phyloP scores from a whole-genome alignment of 1,139 yeast genomes.

The Geotrichum restrictum region DNA sequence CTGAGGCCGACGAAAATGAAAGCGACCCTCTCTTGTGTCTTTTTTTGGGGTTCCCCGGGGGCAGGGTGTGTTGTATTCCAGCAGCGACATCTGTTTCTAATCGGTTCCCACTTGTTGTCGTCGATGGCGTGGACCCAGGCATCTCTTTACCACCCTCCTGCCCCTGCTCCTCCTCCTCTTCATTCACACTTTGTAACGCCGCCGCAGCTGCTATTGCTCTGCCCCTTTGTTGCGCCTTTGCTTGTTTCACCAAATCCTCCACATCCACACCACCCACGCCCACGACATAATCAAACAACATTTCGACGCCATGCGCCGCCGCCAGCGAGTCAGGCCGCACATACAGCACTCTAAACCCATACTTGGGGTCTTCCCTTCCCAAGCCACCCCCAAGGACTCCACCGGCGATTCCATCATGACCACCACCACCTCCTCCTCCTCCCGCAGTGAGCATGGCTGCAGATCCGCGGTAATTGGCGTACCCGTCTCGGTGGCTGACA shows the following conservation, averaged over 20 bases:
- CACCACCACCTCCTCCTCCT: slow-evolving; percentile 23
- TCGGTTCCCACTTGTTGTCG: too few species aligned
- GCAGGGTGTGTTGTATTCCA: too few species aligned
- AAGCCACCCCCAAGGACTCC: slow-evolving; percentile 21
- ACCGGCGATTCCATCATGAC: not conserved
- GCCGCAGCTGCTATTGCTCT: not conserved
- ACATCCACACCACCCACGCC: slow-evolving; percentile 61
- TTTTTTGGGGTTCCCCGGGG: not conserved
- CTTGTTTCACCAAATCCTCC: slow-evolving; percentile 39
- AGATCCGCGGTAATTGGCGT: slow-evolving; percentile 5
- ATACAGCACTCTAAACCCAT: slow-evolving; percentile 55
- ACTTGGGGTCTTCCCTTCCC: slow-evolving; percentile 38
- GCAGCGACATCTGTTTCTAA: too few species aligned
- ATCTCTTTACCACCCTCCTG: not conserved
- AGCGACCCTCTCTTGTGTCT: slow-evolving; percentile 7
- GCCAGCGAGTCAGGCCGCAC: slow-evolving; percentile 47
- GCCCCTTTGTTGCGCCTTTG: not conserved
- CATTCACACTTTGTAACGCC: not conserved
- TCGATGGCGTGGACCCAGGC: not conserved
- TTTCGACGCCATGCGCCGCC: slow-evolving; percentile 55
- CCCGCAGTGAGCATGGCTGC: not conserved
- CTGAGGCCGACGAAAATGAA: slow-evolving; percentile 19
- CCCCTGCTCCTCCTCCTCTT: not conserved
- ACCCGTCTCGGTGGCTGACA: slow-evolving; percentile 22
- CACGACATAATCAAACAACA: slow-evolving; percentile 82